Percentiles rank a stretch among this genome's conserved stretches.
These are phyloP conservation scores for Cutaneotrichosporon cutaneum DNA, from an alignment of 1,284 basidiomycete genomes.

Conservation along the genomic window DNA sequence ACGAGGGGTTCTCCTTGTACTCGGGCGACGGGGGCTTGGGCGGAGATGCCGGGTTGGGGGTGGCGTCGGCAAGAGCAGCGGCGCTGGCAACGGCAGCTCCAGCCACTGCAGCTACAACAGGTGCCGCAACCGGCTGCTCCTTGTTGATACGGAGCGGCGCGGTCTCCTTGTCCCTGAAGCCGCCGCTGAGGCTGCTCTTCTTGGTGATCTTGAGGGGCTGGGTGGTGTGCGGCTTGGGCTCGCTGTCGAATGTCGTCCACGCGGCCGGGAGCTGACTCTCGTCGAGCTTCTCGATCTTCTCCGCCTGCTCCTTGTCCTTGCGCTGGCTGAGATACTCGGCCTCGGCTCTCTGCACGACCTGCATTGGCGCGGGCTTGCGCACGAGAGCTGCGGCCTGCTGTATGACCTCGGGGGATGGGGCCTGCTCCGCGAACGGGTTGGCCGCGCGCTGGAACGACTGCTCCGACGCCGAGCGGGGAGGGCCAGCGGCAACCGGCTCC, in stretches of 20 bases:
- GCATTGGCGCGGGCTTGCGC: slow-evolving; percentile 7
- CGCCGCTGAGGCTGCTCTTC: slow-evolving; percentile 1
- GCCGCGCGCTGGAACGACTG: slow-evolving; percentile 9
- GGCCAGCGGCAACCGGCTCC: not conserved
- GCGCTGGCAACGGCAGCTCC: not conserved
- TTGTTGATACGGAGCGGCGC: slow-evolving; percentile 3
- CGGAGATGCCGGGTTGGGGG: not conserved
- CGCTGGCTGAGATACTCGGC: slow-evolving; percentile 8
- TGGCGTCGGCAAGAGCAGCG: not conserved
- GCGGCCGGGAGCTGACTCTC: not conserved
- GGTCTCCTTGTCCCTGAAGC: slow-evolving; percentile 1
- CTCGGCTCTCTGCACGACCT: slow-evolving; percentile 8
- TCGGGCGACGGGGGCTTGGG: not conserved
- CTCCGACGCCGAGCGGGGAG: slow-evolving; percentile 3
- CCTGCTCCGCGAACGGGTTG: slow-evolving; percentile 9
- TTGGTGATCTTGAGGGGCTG: slow-evolving; percentile 3
- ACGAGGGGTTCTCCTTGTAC: slow-evolving; percentile 3
- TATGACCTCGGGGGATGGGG: slow-evolving; percentile 1
- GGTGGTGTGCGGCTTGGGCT: not conserved
- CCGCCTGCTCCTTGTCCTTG: not conserved
- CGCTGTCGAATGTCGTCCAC: slow-evolving; percentile 1
- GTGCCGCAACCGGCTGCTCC: not conserved
- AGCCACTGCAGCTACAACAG: not conserved
- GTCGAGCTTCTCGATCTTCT: slow-evolving; percentile 7
- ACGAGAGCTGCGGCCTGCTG: slow-evolving; percentile 8